Percentiles rank a stretch among this genome's conserved stretches.
Conservation (phyloP, 345 rosid species). For the Salix dunnii region DNA sequence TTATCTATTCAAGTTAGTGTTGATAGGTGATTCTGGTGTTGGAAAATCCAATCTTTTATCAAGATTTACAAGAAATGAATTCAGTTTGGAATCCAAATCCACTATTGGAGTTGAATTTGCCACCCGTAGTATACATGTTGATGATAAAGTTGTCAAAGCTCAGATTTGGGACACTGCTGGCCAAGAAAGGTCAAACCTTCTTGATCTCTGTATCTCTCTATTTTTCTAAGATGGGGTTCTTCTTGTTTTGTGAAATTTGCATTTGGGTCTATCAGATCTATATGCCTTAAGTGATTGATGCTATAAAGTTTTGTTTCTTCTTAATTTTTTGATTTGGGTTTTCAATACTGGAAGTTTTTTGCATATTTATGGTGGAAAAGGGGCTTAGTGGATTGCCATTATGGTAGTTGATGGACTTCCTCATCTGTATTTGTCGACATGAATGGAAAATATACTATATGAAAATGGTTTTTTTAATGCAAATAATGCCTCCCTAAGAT, state of each 20-base stretch:
- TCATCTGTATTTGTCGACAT: neutral
- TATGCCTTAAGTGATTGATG: neutral
- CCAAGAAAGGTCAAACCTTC: conserved; percentile 18
- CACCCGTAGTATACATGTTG: conserved; percentile 28
- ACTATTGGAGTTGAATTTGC: conserved; percentile 32
- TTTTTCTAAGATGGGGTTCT: neutral
- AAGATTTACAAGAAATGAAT: conserved; percentile 26
- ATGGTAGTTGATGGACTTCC: neutral
- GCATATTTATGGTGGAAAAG: neutral
- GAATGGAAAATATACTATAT: neutral
- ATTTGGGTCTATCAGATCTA: conserved; percentile 4
- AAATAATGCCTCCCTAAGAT: neutral
- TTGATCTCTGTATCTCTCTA: neutral
- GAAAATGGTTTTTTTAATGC: neutral
- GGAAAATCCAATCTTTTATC: conserved; percentile 30
- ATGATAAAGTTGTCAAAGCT: conserved; percentile 28
- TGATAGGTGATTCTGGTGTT: conserved; percentile 30
- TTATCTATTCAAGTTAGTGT: conserved; percentile 22
- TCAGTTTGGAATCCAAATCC: conserved; percentile 29
- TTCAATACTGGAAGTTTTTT: neutral
- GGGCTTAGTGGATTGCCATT: neutral
- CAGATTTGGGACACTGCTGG: conserved; percentile 35
- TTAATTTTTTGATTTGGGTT: neutral
- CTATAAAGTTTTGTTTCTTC: neutral
- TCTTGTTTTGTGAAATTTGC: neutral